Percentiles rank a stretch among this genome's conserved stretches.
These are phyloP conservation scores for Chalciporus sphaerocephalus DNA, from an alignment of 768 basidiomycete genomes.

Conservation along the genomic window DNA sequence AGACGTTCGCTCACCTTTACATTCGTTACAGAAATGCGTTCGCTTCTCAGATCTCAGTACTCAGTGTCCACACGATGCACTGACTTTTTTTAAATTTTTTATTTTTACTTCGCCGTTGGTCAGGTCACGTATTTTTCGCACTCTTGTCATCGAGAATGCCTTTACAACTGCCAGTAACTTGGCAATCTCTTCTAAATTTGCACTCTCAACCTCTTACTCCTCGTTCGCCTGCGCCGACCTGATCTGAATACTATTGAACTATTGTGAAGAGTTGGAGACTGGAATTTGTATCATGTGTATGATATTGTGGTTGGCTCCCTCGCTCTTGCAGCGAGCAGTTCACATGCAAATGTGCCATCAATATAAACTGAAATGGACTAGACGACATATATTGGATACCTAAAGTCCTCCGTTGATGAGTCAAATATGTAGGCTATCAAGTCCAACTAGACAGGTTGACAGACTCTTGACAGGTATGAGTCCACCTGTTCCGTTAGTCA, in stretches of 20 bases:
- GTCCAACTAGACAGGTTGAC: too few relatives aligned
- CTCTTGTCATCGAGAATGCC: neutral
- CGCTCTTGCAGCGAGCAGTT: too few relatives aligned
- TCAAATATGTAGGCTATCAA: too few relatives aligned
- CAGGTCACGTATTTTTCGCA: neutral
- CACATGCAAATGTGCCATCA: neutral
- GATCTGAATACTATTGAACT: neutral
- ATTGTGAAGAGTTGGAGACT: neutral
- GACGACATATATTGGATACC: neutral
- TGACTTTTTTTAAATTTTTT: too few relatives aligned
- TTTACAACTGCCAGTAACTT: neutral
- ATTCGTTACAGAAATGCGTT: neutral
- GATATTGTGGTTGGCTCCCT: neutral
- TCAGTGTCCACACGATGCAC: neutral
- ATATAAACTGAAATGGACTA: neutral
- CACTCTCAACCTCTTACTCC: neutral
- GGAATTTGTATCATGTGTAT: neutral
- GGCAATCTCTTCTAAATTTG: constrained; percentile 1
- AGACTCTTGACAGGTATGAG: too few relatives aligned
- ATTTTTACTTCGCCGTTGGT: neutral
- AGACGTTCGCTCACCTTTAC: neutral
- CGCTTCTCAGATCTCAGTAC: too few relatives aligned
- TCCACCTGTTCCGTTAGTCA: too few relatives aligned
- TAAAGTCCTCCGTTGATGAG: too few relatives aligned
- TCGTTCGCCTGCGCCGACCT: neutral